Evolutionary conservation across 179 eudicot genomes (phyloP).

Genomic region (Amaranthus tricolor): DNA sequence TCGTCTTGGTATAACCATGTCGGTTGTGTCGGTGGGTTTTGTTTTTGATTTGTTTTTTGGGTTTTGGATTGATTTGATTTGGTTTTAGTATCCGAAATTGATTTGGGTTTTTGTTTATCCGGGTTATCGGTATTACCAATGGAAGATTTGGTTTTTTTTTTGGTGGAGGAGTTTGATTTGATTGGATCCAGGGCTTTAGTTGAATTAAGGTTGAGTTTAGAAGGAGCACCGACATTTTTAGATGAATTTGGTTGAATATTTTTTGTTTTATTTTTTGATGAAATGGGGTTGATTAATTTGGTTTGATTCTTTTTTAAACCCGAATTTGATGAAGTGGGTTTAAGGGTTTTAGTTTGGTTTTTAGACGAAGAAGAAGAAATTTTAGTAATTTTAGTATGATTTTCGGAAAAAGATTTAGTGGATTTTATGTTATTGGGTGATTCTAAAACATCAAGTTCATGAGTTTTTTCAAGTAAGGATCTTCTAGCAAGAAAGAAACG

Average conservation of each 20-base stretch:
- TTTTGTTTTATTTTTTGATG: conserved; percentile 44
- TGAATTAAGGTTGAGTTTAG: conserved; percentile 43
- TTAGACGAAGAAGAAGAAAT: conserved; percentile 29
- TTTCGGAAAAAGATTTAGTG: background rate
- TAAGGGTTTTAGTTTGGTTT: conserved; percentile 50
- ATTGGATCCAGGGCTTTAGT: conserved; percentile 48
- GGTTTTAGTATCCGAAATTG: background rate
- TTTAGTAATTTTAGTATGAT: conserved; percentile 26
- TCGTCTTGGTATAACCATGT: conserved; percentile 37
- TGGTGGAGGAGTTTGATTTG: conserved; percentile 38
- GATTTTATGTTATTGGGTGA: conserved; percentile 35
- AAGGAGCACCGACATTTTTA: conserved; percentile 17
- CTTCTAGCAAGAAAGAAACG: conserved; percentile 23
- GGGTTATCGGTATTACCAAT: background rate
- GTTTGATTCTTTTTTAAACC: conserved; percentile 32
- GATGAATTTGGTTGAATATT: conserved; percentile 30
- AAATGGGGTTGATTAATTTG: conserved; percentile 18
- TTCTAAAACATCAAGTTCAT: conserved; percentile 10
- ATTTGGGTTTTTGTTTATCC: background rate
- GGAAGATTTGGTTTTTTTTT: conserved; percentile 45
- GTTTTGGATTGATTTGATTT: conserved; percentile 1
- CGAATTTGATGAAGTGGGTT: conserved; percentile 24
- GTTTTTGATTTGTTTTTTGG: conserved; percentile 24
- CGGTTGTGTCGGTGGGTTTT: conserved; percentile 20
- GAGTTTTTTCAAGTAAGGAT: conserved; percentile 16